Conservation (phyloP, 257 asterid species). For the Cruciata laevipes region DNA sequence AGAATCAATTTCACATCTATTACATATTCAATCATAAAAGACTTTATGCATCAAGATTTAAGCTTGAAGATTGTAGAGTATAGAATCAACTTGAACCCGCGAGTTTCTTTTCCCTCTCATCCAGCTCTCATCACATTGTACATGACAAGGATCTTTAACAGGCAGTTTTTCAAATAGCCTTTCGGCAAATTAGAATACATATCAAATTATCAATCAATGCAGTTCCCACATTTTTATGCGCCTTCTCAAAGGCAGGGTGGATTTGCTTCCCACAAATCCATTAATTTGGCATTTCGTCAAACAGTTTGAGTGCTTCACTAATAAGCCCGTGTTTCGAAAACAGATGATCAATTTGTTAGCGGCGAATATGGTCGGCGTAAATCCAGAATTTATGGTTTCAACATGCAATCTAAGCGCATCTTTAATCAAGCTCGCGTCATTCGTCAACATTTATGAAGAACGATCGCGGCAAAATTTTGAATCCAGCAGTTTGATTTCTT, state of each 20-base stretch:
- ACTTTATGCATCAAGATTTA: too few relatives aligned
- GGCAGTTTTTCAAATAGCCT: slow-evolving; percentile 36
- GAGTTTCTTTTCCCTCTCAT: too few relatives aligned
- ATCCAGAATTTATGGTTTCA: slow-evolving; percentile 43
- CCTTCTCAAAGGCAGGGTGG: slow-evolving; percentile 48
- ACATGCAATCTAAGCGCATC: slow-evolving; percentile 54
- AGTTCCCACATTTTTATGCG: slow-evolving; percentile 31
- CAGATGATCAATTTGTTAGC: slow-evolving; percentile 47
- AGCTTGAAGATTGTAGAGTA: too few relatives aligned
- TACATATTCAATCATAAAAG: too few relatives aligned
- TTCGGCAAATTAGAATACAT: slow-evolving; percentile 73
- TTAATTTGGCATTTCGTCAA: slow-evolving; percentile 87
- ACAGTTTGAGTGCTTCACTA: slow-evolving; percentile 49
- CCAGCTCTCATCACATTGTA: slow-evolving; percentile 82
- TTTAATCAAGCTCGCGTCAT: slow-evolving; percentile 44
- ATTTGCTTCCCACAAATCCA: slow-evolving; percentile 78
- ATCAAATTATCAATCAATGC: slow-evolving; percentile 70
- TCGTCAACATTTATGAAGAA: slow-evolving; percentile 8
- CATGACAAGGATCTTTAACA: slow-evolving; percentile 40
- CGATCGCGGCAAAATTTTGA: not conserved
- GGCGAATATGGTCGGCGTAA: slow-evolving; percentile 21
- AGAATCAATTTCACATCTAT: too few relatives aligned
- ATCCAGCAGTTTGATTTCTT: not conserved
- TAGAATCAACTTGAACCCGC: too few relatives aligned
- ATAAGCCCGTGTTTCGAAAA: slow-evolving; percentile 40